Evolutionary conservation across 257 asterid species (phyloP).

Genomic region (Fraxinus cuspidata): DNA sequence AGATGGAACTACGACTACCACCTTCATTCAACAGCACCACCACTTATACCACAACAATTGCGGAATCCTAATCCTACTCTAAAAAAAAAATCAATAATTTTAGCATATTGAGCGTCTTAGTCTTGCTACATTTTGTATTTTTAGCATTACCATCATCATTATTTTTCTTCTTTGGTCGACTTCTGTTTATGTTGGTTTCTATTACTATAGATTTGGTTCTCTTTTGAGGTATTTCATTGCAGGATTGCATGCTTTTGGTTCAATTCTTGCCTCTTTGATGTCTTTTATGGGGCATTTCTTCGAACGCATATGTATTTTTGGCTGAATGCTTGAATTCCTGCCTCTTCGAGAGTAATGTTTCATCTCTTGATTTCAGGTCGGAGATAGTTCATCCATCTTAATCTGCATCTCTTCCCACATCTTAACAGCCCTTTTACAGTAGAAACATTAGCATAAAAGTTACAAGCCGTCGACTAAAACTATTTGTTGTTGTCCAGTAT

Average conservation of each 20-base stretch:
- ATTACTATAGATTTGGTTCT: background rate
- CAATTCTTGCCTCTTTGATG: slow-evolving; percentile 16
- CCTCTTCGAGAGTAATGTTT: slow-evolving; percentile 58
- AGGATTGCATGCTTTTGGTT: slow-evolving; percentile 21
- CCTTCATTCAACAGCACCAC: no score
- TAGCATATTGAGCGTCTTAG: slow-evolving; percentile 29
- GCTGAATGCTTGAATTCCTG: background rate
- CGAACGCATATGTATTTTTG: background rate
- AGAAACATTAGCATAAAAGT: background rate
- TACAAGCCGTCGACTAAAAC: no score
- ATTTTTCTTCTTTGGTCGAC: background rate
- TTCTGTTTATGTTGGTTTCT: background rate
- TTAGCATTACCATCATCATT: background rate
- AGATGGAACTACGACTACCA: no score
- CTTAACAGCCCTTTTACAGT: slow-evolving; percentile 49
- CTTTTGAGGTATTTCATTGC: slow-evolving; percentile 9
- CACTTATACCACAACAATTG: no score
- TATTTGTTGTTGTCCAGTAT: no score
- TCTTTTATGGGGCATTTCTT: slow-evolving; percentile 14
- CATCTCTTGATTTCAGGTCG: slow-evolving; percentile 76
- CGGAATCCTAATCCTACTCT: no score
- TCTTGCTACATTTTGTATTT: background rate
- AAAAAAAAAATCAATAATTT: no score
- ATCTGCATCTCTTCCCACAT: slow-evolving; percentile 79
- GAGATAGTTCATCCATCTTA: slow-evolving; percentile 79